Evolutionary conservation across 495 filamentous ascomycete species (phyloP), one percentile per base, ranked within the genome.

Genomic region (Parathielavia hyrcaniae): DNA sequence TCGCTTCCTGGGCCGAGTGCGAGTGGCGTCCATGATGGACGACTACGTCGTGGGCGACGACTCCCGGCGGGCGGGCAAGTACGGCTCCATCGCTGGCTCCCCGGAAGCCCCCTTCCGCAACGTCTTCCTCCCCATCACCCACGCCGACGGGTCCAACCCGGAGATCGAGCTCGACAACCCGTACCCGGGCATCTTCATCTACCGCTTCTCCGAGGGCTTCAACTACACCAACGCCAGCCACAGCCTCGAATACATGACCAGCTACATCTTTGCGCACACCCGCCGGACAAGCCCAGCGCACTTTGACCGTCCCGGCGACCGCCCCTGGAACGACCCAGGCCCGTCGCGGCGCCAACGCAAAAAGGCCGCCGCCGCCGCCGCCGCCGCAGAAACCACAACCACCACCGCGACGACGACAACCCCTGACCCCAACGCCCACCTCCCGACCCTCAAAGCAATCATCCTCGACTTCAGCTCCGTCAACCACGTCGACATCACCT

Each of bases 401-500:
- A 72, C 79, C 62, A 61, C 11, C 11, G 10, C 16, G 2, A 6
- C 71, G 3, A 61, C 73, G 14, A 72, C 76, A n/a, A n/a, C n/a
- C n/a, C n/a, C n/a, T n/a, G n/a, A n/a, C 9, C 74, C 79, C n/a
- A 65, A 75, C 44, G 69, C 77, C 9, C 57, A 57, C n/a, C 76
- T 85, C 2, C 89, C 93, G 5, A 89, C 85, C 0, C 81, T 97
- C 47, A 91, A 91, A 66, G 92, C 93, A 41, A 78, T 98, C 66
- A 95, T 98, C 56, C 84, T 98, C 19, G 93, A 98, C 69, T 95
- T 98, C 72, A 88, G 86, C 40, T 91, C 89, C 0, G 93, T 98
- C 64, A 97, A 98, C 74, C 91, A 97, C 64, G 89, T 97, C 50
- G 93, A 98, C 64, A 83, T 95, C 55, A 97, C 93, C 1, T 95